A percentile compares a stretch with the other conserved stretches of the same genome.
Conservation (phyloP, 2,329 filamentous ascomycete genomes). For the Aspergillus eucalypticola region DNA sequence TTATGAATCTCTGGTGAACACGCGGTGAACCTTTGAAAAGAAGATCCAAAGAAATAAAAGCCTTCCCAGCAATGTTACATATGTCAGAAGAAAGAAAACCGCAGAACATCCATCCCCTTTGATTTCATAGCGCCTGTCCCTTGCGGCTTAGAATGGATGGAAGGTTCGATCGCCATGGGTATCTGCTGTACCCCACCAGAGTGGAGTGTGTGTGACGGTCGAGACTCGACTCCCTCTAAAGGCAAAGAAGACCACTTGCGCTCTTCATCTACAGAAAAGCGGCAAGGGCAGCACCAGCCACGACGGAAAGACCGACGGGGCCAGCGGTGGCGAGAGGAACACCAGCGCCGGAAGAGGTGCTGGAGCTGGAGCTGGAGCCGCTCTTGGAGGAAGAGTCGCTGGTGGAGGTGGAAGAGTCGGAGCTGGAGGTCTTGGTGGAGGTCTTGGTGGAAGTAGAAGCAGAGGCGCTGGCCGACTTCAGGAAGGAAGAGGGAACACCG, state of each 20-base stretch:
- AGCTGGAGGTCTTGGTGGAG: conserved; percentile 22
- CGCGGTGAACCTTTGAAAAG: conserved; percentile 13
- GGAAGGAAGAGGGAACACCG: conserved; percentile 26
- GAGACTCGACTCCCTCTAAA: background rate
- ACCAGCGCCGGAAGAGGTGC: conserved; percentile 31
- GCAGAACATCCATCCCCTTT: conserved; percentile 17
- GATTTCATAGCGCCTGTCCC: conserved; percentile 8
- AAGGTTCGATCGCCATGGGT: conserved; percentile 1
- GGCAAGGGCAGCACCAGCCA: conserved; percentile 46
- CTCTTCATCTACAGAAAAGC: conserved; percentile 42
- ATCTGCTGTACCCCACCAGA: background rate
- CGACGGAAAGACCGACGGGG: conserved; percentile 38
- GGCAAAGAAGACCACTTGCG: background rate
- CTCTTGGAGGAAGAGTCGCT: conserved; percentile 12
- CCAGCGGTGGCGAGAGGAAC: conserved; percentile 40
- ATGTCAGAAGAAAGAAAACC: conserved; percentile 11
- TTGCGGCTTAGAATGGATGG: background rate
- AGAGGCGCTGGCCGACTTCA: conserved; percentile 23
- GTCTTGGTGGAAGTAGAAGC: conserved; percentile 24
- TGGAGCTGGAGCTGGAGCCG: conserved; percentile 18
- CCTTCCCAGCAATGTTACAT: conserved; percentile 18
- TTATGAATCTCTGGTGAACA: conserved; percentile 17
- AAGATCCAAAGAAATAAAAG: conserved; percentile 8
- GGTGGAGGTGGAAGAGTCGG: conserved; percentile 22
- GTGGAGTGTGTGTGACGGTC: background rate